A percentile compares a stretch with the other conserved stretches of the same genome.
Evolutionary conservation across 805 yeast species (phyloP).

Genomic region (Starmerella potacharoeniae): DNA sequence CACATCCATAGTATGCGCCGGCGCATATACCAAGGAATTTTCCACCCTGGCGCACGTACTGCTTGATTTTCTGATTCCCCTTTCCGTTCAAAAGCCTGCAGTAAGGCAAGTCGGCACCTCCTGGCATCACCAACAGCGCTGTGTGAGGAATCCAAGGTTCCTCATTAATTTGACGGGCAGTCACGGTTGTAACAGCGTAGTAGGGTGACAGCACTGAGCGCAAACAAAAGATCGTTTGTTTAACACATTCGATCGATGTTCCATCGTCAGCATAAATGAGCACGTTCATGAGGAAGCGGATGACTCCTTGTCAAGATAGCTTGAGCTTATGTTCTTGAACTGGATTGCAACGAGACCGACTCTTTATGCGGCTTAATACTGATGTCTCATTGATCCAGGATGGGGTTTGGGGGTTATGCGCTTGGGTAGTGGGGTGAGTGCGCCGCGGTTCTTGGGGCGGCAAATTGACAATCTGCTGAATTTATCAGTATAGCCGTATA

Average conservation of each 20-base stretch:
- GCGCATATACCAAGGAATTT: conserved; percentile 82
- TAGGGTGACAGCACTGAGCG: conserved; percentile 67
- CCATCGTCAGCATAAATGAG: conserved; percentile 72
- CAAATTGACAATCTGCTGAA: background rate
- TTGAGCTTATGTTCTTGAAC: too few relatives aligned
- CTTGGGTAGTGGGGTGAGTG: background rate
- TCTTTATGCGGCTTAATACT: background rate
- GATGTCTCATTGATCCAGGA: background rate
- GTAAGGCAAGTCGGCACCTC: conserved; percentile 91
- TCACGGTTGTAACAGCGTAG: conserved; percentile 72
- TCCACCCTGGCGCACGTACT: conserved; percentile 71
- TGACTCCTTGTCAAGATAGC: too few relatives aligned
- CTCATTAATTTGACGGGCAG: conserved; percentile 46
- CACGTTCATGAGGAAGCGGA: conserved; percentile 46
- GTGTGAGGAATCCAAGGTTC: conserved; percentile 90
- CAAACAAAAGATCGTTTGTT: conserved; percentile 68
- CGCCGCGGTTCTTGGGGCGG: background rate
- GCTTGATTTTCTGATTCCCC: conserved; percentile 49
- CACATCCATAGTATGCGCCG: conserved; percentile 79
- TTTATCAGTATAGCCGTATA: background rate
- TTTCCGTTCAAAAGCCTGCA: conserved; percentile 61
- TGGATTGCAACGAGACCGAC: background rate
- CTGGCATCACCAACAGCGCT: conserved; percentile 74
- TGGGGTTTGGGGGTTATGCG: background rate
- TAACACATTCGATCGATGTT: conserved; percentile 74